phyloP scores from a whole-genome alignment of 2,329 filamentous ascomycete species.

The Fusarium sarcochroum region DNA sequence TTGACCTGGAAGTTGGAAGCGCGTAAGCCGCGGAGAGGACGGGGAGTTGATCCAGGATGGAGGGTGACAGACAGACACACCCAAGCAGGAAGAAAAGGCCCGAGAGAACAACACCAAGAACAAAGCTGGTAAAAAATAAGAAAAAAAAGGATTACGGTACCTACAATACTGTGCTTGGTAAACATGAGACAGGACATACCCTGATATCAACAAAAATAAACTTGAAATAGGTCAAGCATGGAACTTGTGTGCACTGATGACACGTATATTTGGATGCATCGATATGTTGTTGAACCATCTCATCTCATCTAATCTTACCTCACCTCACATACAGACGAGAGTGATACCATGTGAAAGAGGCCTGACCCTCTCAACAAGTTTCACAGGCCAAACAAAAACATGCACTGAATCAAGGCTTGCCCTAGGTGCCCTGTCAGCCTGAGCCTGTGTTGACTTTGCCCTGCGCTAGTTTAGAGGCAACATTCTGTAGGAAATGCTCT shows the following conservation, averaged over 20 bases:
- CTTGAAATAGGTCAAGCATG: conserved; percentile 22
- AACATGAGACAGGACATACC: conserved; percentile 20
- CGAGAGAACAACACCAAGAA: conserved; percentile 15
- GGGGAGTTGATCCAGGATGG: conserved; percentile 20
- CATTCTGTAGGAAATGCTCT: conserved; percentile 33
- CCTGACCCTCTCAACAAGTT: conserved; percentile 33
- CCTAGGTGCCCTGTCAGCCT: not conserved
- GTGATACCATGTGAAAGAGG: conserved; percentile 20
- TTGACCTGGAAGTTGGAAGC: conserved; percentile 29
- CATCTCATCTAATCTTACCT: conserved; percentile 17
- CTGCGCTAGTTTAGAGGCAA: conserved; percentile 3
- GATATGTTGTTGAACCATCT: conserved; percentile 12
- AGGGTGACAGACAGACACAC: conserved; percentile 15
- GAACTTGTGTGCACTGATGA: conserved; percentile 10
- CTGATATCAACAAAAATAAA: conserved; percentile 34
- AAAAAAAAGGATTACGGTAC: conserved; percentile 4
- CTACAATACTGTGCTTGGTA: not conserved
- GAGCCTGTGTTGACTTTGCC: not conserved
- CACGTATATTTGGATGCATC: conserved; percentile 2
- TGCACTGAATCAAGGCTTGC: not conserved
- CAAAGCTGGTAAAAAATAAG: not conserved
- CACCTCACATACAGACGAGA: not conserved
- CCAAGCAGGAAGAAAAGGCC: conserved; percentile 28
- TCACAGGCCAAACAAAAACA: conserved; percentile 32
- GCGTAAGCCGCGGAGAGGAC: conserved; percentile 37